A percentile compares a stretch with the other conserved stretches of the same genome.
phyloP scores from a whole-genome alignment of 306 rosid species.

The Fragaria ananassa region DNA sequence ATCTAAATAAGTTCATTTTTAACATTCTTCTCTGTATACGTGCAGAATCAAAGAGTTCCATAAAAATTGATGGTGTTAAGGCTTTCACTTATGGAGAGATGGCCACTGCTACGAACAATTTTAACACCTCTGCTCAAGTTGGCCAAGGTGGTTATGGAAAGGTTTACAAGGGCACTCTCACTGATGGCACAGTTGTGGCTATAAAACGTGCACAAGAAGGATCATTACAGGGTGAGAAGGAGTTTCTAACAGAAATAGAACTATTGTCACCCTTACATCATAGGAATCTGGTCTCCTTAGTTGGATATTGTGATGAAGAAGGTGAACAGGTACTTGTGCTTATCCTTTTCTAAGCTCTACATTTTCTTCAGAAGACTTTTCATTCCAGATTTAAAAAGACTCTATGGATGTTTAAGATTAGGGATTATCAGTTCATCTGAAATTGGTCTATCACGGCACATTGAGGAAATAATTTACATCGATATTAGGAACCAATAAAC shows the following conservation, averaged over 20 bases:
- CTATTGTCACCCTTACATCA: constrained; percentile 76
- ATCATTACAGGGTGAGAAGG: constrained; percentile 79
- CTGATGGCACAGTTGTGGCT: constrained; percentile 61
- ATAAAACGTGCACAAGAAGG: constrained; percentile 86
- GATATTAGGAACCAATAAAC: neutral
- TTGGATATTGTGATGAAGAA: constrained; percentile 81
- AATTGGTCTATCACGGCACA: neutral
- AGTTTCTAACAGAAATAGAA: constrained; percentile 84
- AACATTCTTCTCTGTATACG: constrained; percentile 20
- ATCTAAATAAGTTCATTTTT: neutral
- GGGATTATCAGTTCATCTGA: neutral
- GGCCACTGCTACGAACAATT: constrained; percentile 61
- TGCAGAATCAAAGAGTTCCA: constrained; percentile 53
- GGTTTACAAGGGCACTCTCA: constrained; percentile 67
- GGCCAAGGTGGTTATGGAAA: constrained; percentile 90
- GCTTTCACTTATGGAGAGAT: constrained; percentile 55
- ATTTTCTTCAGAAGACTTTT: neutral
- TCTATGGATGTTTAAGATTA: neutral
- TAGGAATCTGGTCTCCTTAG: constrained; percentile 73
- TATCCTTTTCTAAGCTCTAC: neutral
- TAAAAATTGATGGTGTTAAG: constrained; percentile 69
- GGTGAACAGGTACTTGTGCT: constrained; percentile 61
- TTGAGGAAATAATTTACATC: constrained; percentile 1
- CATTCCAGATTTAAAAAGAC: neutral
- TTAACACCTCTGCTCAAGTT: constrained; percentile 52